Percentiles rank a stretch among this genome's conserved stretches.
phyloP scores from a whole-genome alignment of 495 filamentous ascomycete species.

The Hyphodiscus hymeniophilus region DNA sequence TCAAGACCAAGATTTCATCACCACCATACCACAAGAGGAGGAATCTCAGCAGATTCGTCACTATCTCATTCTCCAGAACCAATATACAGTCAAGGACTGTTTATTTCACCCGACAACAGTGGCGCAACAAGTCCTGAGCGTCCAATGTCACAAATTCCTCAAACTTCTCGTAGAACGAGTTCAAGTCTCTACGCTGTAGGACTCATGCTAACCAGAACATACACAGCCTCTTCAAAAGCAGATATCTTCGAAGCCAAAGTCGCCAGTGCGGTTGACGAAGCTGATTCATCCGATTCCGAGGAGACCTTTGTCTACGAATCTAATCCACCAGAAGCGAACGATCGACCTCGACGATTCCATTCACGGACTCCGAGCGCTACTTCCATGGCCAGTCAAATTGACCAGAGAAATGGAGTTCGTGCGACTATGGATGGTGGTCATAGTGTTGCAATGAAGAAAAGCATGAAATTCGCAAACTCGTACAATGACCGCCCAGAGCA shows the following conservation, averaged over 20 bases:
- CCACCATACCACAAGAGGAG: constrained; percentile 20
- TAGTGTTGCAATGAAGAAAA: constrained; percentile 71
- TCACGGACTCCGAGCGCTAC: constrained; percentile 93
- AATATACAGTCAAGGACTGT: constrained; percentile 32
- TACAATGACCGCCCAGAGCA: constrained; percentile 63
- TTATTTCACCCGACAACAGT: constrained; percentile 7
- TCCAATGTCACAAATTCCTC: constrained; percentile 3
- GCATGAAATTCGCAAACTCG: constrained; percentile 84
- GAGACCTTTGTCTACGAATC: constrained; percentile 99
- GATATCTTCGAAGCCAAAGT: constrained; percentile 97
- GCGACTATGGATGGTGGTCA: constrained; percentile 56
- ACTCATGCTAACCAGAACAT: constrained; percentile 42
- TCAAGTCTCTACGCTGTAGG: constrained; percentile 26
- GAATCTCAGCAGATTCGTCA: constrained; percentile 28
- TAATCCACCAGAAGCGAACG: constrained; percentile 74
- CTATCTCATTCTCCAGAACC: constrained; percentile 24
- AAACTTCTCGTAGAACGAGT: constrained; percentile 14
- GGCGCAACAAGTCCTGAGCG: constrained; percentile 13
- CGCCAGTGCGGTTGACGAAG: constrained; percentile 85
- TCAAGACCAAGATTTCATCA: constrained; percentile 24
- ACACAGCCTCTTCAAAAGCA: constrained; percentile 82
- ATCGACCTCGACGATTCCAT: constrained; percentile 76
- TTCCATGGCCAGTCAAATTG: constrained; percentile 75
- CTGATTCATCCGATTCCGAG: constrained; percentile 91
- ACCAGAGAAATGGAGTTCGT: constrained; percentile 56